phyloP scores from a whole-genome alignment of 768 basidiomycete genomes.

The Phaffia tasmanica region DNA sequence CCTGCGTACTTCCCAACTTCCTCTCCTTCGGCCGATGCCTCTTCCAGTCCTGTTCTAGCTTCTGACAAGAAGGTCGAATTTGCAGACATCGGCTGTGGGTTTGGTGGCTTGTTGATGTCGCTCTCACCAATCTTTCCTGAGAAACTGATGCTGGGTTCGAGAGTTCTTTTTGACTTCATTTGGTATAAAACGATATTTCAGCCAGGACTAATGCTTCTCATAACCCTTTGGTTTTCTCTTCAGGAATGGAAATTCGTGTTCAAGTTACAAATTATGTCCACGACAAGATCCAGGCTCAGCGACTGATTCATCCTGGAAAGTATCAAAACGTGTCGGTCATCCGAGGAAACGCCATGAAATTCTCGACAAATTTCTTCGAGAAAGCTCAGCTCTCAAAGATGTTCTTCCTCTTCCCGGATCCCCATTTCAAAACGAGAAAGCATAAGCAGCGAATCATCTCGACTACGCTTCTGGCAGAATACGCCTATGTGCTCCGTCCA shows the following conservation, averaged over 20 bases:
- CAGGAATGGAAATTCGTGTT: slow-evolving; percentile 93
- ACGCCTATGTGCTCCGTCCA: slow-evolving; percentile 80
- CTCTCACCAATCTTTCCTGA: slow-evolving; percentile 86
- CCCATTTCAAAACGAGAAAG: slow-evolving; percentile 94
- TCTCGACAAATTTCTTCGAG: slow-evolving; percentile 86
- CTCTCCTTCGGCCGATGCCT: slow-evolving; percentile 8
- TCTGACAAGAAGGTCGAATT: slow-evolving; percentile 67
- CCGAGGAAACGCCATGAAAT: slow-evolving; percentile 97
- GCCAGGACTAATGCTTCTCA: background rate
- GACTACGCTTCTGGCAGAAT: slow-evolving; percentile 91
- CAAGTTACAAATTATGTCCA: slow-evolving; percentile 93
- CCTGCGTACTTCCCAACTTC: slow-evolving; percentile 49
- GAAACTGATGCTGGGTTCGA: slow-evolving; percentile 76
- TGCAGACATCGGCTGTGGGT: slow-evolving; percentile 95
- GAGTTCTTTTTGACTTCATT: slow-evolving; percentile 23
- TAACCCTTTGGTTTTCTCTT: background rate
- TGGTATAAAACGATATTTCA: background rate
- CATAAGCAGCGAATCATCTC: slow-evolving; percentile 99
- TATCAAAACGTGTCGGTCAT: slow-evolving; percentile 73
- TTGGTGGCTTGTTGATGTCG: slow-evolving; percentile 81
- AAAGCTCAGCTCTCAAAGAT: slow-evolving; percentile 72
- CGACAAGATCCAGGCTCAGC: slow-evolving; percentile 84
- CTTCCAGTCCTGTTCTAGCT: slow-evolving; percentile 24
- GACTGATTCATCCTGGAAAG: slow-evolving; percentile 43
- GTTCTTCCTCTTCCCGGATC: slow-evolving; percentile 98